Base-by-base conservation (phyloP, 169 alveolate species). In the Fabrea salina region DNA sequence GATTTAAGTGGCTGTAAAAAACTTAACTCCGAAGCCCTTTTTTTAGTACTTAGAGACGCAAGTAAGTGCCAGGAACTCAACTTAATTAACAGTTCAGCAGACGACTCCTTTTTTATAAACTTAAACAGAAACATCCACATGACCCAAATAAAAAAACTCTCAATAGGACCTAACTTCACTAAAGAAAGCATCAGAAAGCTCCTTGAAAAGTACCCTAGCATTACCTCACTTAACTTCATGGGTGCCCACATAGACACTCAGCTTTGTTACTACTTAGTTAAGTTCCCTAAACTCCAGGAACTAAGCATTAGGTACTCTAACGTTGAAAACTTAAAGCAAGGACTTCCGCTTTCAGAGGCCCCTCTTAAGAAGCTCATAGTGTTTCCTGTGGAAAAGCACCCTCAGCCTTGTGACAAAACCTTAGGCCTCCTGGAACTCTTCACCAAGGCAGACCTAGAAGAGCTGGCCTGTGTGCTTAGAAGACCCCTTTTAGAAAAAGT, bases 1-100 rank as follows among this genome's bases (percentile, higher is more conserved):
- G 27, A 40, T 43, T n/a, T 68, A 1, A 64, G 44, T 13, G 40
- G 66, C 16, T 68, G 78, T 64, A 68, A 68, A 40, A 37, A 30
- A 11, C 11, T 68, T 8, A 40, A 37, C 67, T 68, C 78, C 4
- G 64, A 68, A 22, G 13, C 47, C 27, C 25, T 68, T 25, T 68
- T 68, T 43, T n/a, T 22, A 43, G 25, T 68, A 44, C 1, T 68
- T 8, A 13, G 7, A 13, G 30, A 22, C 11, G 32, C 47, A 8
- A 11, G 41, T n/a, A 44, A 44, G 16, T 8, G 40, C n/a, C n/a
- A 16, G 11, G 8, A 1, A 0, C 13, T 68, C n/a, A 68, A 68
- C 35, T 7, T 44, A 2, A 37, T 41, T 41, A 64, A 30, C 16
- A 19, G 68, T 19, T 19, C 19, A n/a, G 78, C 32, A 43, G 78